Conservation (phyloP, 2,329 filamentous ascomycete genomes). For the Arthrobotrys iridis region DNA sequence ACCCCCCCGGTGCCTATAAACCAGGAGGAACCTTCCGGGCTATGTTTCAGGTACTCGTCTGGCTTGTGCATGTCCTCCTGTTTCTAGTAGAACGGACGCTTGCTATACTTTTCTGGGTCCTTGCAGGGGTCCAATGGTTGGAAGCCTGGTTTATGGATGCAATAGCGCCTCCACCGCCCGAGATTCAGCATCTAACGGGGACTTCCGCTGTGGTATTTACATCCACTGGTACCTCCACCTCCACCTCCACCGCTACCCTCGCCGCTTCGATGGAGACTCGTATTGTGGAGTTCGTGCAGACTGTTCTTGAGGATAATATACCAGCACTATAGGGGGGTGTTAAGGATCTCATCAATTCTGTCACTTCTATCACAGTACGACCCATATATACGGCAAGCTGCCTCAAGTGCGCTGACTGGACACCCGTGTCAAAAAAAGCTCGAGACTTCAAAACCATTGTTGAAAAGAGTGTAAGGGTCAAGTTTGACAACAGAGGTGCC, state of each 20-base stretch:
- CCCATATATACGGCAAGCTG: background rate
- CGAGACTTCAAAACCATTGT: background rate
- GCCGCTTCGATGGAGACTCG: no score
- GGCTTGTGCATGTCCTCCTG: constrained; percentile 11
- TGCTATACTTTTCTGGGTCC: constrained; percentile 22
- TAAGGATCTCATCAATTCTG: background rate
- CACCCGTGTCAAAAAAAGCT: background rate
- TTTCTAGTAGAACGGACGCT: background rate
- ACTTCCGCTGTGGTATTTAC: background rate
- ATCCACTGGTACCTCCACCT: background rate
- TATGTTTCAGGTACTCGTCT: constrained; percentile 24
- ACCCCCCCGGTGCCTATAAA: constrained; percentile 34
- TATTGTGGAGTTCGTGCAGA: background rate
- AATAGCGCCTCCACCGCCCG: constrained; percentile 8
- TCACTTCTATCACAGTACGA: background rate
- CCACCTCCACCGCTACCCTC: background rate
- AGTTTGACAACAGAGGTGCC: background rate
- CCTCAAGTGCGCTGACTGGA: background rate
- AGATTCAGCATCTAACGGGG: background rate
- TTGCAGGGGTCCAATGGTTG: constrained; percentile 43
- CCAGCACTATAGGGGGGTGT: background rate
- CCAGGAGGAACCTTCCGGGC: constrained; percentile 45
- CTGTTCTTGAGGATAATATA: background rate
- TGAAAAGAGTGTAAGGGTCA: no score
- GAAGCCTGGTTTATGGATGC: constrained; percentile 38